Evolutionary conservation across 805 yeast genomes (phyloP).

Genomic region (Grigorovia transvaalensis): DNA sequence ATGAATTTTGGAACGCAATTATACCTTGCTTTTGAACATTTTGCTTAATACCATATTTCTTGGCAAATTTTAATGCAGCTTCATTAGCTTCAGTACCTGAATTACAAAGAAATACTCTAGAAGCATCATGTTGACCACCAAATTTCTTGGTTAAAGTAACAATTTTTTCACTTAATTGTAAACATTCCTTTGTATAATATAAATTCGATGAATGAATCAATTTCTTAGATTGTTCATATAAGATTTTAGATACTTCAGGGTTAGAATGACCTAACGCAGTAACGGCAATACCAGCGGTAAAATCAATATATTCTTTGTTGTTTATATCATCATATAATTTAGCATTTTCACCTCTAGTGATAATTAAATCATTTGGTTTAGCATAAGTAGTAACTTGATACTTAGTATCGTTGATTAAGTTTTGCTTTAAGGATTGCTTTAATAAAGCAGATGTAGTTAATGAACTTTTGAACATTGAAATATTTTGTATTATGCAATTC

Average conservation of each 20-base stretch:
- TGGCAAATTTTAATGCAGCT: slow-evolving; percentile 66
- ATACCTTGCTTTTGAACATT: slow-evolving; percentile 56
- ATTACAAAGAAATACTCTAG: slow-evolving; percentile 60
- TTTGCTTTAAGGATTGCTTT: slow-evolving; percentile 6
- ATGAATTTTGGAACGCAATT: slow-evolving; percentile 78
- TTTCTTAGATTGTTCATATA: slow-evolving; percentile 59
- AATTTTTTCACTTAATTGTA: slow-evolving; percentile 61
- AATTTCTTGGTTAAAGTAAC: slow-evolving; percentile 55
- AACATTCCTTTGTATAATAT: slow-evolving; percentile 75
- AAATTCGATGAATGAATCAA: slow-evolving; percentile 80
- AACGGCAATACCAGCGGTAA: slow-evolving; percentile 94
- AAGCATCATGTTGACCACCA: slow-evolving; percentile 77
- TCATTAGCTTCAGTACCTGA: slow-evolving; percentile 78
- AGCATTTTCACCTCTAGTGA: slow-evolving; percentile 77
- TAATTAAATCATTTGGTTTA: slow-evolving; percentile 58
- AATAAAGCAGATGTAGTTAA: slow-evolving; percentile 7
- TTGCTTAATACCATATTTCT: slow-evolving; percentile 62
- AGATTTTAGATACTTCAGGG: slow-evolving; percentile 58
- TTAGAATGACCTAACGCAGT: slow-evolving; percentile 89
- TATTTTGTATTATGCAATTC: neutral
- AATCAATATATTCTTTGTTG: slow-evolving; percentile 71
- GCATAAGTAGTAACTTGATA: slow-evolving; percentile 66
- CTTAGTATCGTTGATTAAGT: slow-evolving; percentile 4
- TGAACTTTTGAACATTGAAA: slow-evolving; percentile 14
- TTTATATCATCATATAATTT: slow-evolving; percentile 64